A percentile compares a stretch with the other conserved stretches of the same genome.
phyloP scores from a whole-genome alignment of 306 rosid species.

The Albizia julibrissin region DNA sequence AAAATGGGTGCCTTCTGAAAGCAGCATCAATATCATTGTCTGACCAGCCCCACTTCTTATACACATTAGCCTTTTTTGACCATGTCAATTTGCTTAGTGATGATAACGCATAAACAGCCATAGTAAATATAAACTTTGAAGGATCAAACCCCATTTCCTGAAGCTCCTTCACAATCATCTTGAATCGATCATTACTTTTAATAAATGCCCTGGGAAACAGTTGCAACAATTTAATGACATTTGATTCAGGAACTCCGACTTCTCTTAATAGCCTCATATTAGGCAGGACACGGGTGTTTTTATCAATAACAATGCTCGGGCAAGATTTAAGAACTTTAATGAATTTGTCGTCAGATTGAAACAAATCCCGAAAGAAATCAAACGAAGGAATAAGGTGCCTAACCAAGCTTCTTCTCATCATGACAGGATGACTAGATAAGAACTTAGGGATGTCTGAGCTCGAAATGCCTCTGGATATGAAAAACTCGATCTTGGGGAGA shows the following conservation, averaged over 20 bases:
- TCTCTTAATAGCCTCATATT: slow-evolving; percentile 4
- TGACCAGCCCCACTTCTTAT: slow-evolving; percentile 41
- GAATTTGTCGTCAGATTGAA: neutral
- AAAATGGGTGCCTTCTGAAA: slow-evolving; percentile 29
- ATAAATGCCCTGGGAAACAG: slow-evolving; percentile 19
- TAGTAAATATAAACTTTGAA: neutral
- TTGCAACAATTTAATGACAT: slow-evolving; percentile 9
- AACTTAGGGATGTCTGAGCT: neutral
- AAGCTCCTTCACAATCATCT: slow-evolving; percentile 21
- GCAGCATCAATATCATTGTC: slow-evolving; percentile 28
- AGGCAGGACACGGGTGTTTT: neutral
- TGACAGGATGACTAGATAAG: neutral
- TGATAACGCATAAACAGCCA: neutral
- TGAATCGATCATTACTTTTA: neutral
- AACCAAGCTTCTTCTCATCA: neutral
- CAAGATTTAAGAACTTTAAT: neutral
- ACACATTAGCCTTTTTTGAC: slow-evolving; percentile 26
- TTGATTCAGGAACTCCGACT: slow-evolving; percentile 28
- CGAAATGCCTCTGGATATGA: slow-evolving; percentile 20
- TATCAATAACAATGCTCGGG: neutral
- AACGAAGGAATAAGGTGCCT: slow-evolving; percentile 3
- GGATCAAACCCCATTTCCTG: slow-evolving; percentile 35
- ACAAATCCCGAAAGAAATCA: neutral
- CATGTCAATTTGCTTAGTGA: slow-evolving; percentile 27
- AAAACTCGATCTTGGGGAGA: slow-evolving; percentile 12